Percentiles rank a stretch among this genome's conserved stretches.
phyloP scores from a whole-genome alignment of 2,329 filamentous ascomycete genomes.

The Septoria linicola region DNA sequence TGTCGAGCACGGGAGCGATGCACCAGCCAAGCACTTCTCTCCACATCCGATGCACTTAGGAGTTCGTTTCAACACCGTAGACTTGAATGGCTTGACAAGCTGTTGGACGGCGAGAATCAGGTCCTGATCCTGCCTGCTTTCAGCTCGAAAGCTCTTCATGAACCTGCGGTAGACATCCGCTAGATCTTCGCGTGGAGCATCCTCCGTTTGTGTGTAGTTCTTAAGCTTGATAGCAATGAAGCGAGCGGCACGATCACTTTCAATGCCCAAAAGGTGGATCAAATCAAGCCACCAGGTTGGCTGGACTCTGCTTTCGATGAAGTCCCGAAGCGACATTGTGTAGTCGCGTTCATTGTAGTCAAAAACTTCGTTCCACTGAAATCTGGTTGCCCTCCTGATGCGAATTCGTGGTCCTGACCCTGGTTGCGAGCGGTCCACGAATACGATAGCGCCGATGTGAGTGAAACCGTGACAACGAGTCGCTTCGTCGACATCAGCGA shows the following conservation, averaged over 20 bases:
- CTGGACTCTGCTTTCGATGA: conserved; percentile 4
- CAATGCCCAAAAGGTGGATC: conserved; percentile 17
- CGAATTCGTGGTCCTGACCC: conserved; percentile 7
- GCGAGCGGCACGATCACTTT: conserved; percentile 15
- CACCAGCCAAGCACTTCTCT: neutral
- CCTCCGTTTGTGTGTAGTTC: neutral
- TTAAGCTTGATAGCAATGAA: conserved; percentile 13
- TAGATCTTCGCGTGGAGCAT: conserved; percentile 4
- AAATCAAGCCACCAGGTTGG: conserved; percentile 17
- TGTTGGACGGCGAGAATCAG: neutral
- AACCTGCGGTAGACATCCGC: conserved; percentile 9
- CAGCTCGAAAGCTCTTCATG: conserved; percentile 9
- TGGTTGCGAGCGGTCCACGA: neutral
- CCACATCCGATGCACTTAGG: conserved; percentile 5
- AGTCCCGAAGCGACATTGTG: conserved; percentile 10
- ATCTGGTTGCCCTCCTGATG: conserved; percentile 8
- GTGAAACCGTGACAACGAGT: conserved; percentile 12
- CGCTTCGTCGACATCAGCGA: conserved; percentile 12
- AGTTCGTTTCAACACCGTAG: neutral
- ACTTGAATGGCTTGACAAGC: conserved; percentile 1
- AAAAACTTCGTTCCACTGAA: conserved; percentile 1
- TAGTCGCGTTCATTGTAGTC: conserved; percentile 12
- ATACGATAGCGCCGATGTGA: conserved; percentile 6
- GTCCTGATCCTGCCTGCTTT: conserved; percentile 2
- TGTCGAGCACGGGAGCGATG: conserved; percentile 7